Base-by-base conservation (phyloP, 306 rosid genomes). In the Gynostemma pentaphyllum region DNA sequence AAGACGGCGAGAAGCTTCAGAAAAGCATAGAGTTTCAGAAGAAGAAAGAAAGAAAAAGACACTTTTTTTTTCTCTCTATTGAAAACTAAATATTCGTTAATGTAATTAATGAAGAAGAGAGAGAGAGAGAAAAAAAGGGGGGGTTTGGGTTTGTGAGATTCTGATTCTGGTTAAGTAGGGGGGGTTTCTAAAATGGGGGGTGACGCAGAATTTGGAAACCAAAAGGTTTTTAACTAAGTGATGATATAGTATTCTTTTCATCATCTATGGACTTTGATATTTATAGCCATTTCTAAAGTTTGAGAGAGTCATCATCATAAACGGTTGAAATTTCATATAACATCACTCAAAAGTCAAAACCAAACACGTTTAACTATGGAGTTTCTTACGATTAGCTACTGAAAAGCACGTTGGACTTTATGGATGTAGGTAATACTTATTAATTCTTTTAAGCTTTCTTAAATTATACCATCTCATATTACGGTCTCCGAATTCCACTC, bases 1-100 rank as follows among this genome's bases (percentile, higher is more conserved):
- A 78, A 77, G 88, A 75, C 97, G 90, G 95, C 88, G 73, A 72
- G 62, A 55, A 69, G 60, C 12, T 48, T 41, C 63, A 46, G 30
- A 39, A 50, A 36, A 47, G 62, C 19, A 13, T 37, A 5, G 39
- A 18, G 40, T 45, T 23, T 41, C 36, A 50, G 39, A 37, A 79
- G 78, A 78, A 69, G 74, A 72, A n/a, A n/a, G n/a, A n/a, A n/a
- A 50, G 39, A 37, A 79, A 80, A 78, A 69, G 74, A 72, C 69
- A 69, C 82, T 73, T 75, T 79, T 81, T 3, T 22, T 34, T 21
- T 24, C 37, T 13, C 36, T 52, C 6, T 52, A 14, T n/a, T 26
- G 37, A 5, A 26, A 27, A 21, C 1, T 13, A 21, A 26, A 39
- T 28, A 50, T 10, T 50, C 13, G 23, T 50, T 22, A 24, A 52